phyloP scores from a whole-genome alignment of 2,329 filamentous ascomycete species.

The Hirsutella thompsonii region DNA sequence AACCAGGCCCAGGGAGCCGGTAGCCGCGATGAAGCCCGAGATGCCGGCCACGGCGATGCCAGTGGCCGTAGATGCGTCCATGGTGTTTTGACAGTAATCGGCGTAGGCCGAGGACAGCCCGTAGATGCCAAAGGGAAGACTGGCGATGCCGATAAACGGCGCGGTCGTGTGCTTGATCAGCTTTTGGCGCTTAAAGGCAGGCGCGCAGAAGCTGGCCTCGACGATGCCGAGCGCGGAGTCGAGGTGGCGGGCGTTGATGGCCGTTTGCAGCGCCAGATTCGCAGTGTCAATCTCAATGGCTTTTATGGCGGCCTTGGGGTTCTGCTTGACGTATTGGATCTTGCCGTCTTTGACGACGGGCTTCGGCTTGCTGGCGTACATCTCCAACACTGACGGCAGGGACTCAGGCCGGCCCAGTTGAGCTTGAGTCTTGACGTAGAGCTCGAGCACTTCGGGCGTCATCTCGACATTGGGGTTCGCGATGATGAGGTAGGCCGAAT shows the following conservation, averaged over 20 bases:
- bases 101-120: slow-evolving; percentile 45
- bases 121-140: slow-evolving; percentile 58
- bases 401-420: slow-evolving; percentile 60
- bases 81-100: slow-evolving; percentile 44
- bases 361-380: slow-evolving; percentile 74
- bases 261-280: slow-evolving; percentile 61
- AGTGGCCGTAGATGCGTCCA: slow-evolving; percentile 64
- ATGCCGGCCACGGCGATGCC: slow-evolving; percentile 69
- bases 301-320: slow-evolving; percentile 54
- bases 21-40: slow-evolving; percentile 70
- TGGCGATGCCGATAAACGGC: slow-evolving; percentile 41
- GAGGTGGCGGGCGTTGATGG: slow-evolving; percentile 68
- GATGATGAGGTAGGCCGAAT: slow-evolving; percentile 56
- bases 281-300: slow-evolving; percentile 63
- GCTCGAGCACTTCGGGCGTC: slow-evolving; percentile 54
- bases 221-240: slow-evolving; percentile 65
- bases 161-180: slow-evolving; percentile 50
- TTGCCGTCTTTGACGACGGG: slow-evolving; percentile 47
- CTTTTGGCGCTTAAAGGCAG: slow-evolving; percentile 55
- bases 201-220: slow-evolving; percentile 53
- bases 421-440: slow-evolving; percentile 67
- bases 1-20: slow-evolving; percentile 69
- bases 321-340: slow-evolving; percentile 46
- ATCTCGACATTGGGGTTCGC: slow-evolving; percentile 69
- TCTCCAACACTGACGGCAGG: slow-evolving; percentile 64